Evolutionary conservation across 164 flowering plant species (phyloP).

Genomic region (Malania oleifera): DNA sequence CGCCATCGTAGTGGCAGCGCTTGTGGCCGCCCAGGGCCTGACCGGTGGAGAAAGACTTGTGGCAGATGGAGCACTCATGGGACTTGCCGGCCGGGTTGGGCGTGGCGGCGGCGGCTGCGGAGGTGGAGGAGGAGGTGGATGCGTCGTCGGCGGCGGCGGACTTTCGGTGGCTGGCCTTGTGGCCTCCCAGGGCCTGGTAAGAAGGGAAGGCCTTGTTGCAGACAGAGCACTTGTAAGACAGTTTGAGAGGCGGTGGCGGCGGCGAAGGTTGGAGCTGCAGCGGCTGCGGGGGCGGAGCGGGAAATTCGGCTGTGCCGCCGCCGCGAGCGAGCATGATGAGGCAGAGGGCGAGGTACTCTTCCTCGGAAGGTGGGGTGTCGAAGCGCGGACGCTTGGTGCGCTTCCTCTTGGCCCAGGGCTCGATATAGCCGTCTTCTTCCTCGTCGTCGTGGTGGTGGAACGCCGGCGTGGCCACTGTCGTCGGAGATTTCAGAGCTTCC

Average conservation of each 20-base stretch:
- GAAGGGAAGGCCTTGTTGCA: constrained; percentile 67
- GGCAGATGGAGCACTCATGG: constrained; percentile 53
- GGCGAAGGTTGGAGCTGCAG: neutral
- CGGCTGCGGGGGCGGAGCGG: constrained; percentile 1
- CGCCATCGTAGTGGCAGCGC: constrained; percentile 47
- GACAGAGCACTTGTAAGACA: constrained; percentile 48
- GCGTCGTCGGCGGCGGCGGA: constrained; percentile 8
- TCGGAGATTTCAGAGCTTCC: neutral
- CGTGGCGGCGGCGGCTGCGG: constrained; percentile 10
- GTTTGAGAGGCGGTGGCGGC: constrained; percentile 19
- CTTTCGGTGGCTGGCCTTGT: constrained; percentile 86
- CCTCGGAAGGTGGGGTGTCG: constrained; percentile 6
- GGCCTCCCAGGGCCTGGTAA: constrained; percentile 88
- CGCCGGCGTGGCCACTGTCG: neutral
- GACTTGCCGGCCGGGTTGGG: constrained; percentile 10
- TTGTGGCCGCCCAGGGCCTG: constrained; percentile 73
- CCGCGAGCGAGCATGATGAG: constrained; percentile 49
- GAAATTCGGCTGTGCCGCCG: constrained; percentile 1
- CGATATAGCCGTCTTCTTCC: neutral
- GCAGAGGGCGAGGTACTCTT: constrained; percentile 28
- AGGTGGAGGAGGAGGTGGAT: constrained; percentile 3
- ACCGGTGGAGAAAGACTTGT: constrained; percentile 40
- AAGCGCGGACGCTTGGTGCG: constrained; percentile 1
- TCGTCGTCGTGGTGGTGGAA: constrained; percentile 4
- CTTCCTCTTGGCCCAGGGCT: constrained; percentile 1